phyloP scores from a whole-genome alignment of 768 basidiomycete species.

The Trametes cubensis region DNA sequence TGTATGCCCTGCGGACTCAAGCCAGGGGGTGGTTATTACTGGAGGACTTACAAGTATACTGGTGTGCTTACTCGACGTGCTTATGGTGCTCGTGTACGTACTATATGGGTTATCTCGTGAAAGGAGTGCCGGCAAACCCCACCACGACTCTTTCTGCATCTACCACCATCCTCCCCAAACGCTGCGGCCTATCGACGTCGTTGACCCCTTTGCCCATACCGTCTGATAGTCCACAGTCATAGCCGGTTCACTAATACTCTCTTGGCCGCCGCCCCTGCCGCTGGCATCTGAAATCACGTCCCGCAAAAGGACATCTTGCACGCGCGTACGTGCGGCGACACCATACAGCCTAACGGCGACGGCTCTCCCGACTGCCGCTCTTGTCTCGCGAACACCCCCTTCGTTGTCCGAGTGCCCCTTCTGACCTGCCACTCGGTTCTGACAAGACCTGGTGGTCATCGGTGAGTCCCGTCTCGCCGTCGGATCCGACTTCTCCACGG shows the following conservation, averaged over 20 bases:
- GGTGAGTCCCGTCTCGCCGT: conserved; percentile 10
- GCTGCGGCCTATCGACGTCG: too few species aligned
- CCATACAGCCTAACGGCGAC: too few species aligned
- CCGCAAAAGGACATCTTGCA: too few species aligned
- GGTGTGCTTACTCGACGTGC: too few species aligned
- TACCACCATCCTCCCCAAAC: neutral
- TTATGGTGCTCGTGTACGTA: neutral
- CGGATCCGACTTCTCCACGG: neutral
- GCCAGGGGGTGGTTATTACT: too few species aligned
- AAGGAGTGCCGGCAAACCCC: neutral
- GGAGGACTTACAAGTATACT: too few species aligned
- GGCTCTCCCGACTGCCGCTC: too few species aligned
- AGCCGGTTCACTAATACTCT: too few species aligned
- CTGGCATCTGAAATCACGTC: too few species aligned
- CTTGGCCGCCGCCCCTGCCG: too few species aligned
- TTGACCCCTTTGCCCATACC: neutral
- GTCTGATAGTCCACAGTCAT: neutral
- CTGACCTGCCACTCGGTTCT: conserved; percentile 5
- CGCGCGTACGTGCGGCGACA: too few species aligned
- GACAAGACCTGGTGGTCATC: conserved; percentile 3
- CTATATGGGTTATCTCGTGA: neutral
- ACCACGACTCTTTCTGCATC: neutral
- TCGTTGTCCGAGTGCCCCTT: neutral
- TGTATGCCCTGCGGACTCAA: too few species aligned
- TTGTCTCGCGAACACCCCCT: neutral